Evolutionary conservation across 352 stramenopile genomes (phyloP).

Genomic region (Poterioochromonas sp.): DNA sequence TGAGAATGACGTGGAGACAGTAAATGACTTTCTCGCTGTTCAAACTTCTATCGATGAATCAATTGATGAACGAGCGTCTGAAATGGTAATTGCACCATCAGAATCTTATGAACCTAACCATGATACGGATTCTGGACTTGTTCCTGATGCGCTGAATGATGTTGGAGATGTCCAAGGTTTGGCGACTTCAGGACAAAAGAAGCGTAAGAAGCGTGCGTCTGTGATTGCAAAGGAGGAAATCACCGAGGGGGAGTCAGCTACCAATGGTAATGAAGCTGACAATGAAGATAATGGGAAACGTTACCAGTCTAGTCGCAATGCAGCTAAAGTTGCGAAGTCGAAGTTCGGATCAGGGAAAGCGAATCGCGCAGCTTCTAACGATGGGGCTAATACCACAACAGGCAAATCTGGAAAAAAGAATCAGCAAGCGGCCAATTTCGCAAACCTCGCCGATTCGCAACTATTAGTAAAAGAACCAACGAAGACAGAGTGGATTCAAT

Average conservation of each 20-base stretch:
- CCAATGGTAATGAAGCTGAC: not conserved
- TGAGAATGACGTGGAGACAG: too few species aligned
- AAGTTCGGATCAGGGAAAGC: not conserved
- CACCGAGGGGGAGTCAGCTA: not conserved
- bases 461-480: too few species aligned
- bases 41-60: too few species aligned
- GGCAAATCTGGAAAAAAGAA: too few species aligned
- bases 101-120: not conserved
- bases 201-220: not conserved
- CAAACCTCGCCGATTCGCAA: too few species aligned
- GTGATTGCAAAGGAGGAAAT: not conserved
- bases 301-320: not conserved
- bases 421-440: too few species aligned
- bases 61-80: too few species aligned
- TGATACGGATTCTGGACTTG: not conserved
- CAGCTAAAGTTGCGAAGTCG: not conserved
- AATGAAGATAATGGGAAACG: not conserved
- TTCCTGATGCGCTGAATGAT: not conserved
- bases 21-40: too few species aligned
- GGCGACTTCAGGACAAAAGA: not conserved
- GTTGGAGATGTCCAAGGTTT: not conserved
- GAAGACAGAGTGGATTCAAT: slow-evolving; percentile 5
- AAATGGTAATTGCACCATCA: too few species aligned
- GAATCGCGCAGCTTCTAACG: too few species aligned
- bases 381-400: too few species aligned